phyloP scores from a whole-genome alignment of 352 stramenopile species.

The Globisporangium parvum region DNA sequence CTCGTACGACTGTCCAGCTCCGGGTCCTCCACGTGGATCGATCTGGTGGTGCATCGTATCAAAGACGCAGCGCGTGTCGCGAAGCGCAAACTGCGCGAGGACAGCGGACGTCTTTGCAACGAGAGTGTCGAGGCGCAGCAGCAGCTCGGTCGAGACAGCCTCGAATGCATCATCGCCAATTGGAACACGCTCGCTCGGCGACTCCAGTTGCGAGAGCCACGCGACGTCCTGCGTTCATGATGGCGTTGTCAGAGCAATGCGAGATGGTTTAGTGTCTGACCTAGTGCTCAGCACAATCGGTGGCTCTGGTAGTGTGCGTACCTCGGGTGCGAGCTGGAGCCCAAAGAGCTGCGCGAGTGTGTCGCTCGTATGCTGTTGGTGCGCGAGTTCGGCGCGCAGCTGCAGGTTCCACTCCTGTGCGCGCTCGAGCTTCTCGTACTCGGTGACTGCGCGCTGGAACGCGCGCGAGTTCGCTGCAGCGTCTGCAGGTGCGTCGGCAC shows the following conservation, averaged over 20 bases:
- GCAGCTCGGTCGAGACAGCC: neutral
- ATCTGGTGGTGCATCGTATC: neutral
- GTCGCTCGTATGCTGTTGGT: neutral
- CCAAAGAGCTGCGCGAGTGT: constrained; percentile 3
- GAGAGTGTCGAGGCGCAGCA: neutral
- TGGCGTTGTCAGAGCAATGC: too few relatives aligned
- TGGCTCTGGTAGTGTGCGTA: neutral
- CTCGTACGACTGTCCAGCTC: neutral
- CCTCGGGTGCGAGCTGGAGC: neutral
- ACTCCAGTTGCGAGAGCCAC: neutral
- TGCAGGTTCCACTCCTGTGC: neutral
- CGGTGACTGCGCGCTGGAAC: neutral
- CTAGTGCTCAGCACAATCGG: too few relatives aligned
- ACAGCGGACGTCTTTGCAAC: neutral
- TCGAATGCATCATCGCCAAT: neutral
- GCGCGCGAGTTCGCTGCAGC: neutral
- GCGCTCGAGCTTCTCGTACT: constrained; percentile 1
- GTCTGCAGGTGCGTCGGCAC: neutral
- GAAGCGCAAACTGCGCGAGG: neutral
- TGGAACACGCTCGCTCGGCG: neutral
- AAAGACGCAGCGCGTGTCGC: neutral
- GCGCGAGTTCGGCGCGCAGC: neutral
- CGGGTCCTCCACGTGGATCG: neutral
- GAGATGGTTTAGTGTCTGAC: too few relatives aligned
- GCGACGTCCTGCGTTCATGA: neutral